Base-by-base conservation (phyloP, 2,329 filamentous ascomycete genomes). In the Orbilia quercus region DNA sequence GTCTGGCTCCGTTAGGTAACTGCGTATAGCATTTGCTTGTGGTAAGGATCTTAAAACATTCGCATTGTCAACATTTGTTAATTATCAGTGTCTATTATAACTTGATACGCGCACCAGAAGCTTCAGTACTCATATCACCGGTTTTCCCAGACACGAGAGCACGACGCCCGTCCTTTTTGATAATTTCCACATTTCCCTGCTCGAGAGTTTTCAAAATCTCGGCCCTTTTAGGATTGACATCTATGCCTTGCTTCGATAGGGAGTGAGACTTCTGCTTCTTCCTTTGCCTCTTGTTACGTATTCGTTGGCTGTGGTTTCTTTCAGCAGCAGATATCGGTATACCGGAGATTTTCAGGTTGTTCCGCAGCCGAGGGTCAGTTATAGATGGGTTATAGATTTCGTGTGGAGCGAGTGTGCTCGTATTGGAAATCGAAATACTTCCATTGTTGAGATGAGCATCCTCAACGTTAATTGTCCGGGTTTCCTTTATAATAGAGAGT, bases 401-500 rank as follows among this genome's bases (percentile, higher is more conserved):
- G 79, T 98, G 95, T 1, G 95, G 95, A 48, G 95, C 95, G 72
- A 99, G 86, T 83, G 90, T 90, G 78, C 89, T 91, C 23, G 82
- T 80, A 31, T 80, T 81, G 23, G 79, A 79, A 75, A 87, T 84
- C 48, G 85, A 86, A 60, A 87, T 87, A 12, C 85, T 84, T 69
- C 92, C 90, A 0, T 90, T 91, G 14, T 90, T 89, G 6, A 95
- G 94, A 78, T 96, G 90, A 1, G 92, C 94, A 79, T 99, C 95
- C 83, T 99, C 95, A 90, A 98, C 96, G 76, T 87, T 86, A 76
- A 98, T 89, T 2, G 91, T 92, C n/a, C 93, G 91, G 2, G 95
- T 91, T 81, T 98, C 94, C 23, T 91, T 86, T 34, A 97, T 90
- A 63, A 97, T 90, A 45, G 91, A 93, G 75, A 99, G 87, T 48